These are phyloP conservation scores for Bacidia rubella DNA, from an alignment of 495 filamentous ascomycete species.

Conservation along the genomic window DNA sequence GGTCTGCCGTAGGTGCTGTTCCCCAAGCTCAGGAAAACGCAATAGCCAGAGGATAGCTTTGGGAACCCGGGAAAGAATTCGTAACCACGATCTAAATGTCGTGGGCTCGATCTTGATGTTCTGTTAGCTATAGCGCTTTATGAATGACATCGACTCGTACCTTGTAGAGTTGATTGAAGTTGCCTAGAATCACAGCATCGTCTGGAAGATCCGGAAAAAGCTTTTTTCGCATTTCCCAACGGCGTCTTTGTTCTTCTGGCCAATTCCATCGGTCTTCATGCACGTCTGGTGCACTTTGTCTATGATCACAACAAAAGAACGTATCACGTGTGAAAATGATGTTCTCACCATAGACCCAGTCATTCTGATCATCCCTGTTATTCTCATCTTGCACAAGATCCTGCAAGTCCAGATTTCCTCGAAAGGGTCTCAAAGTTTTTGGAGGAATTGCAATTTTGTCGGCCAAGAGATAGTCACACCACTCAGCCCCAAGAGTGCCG, in stretches of 20 bases:
- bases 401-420: constrained; percentile 57
- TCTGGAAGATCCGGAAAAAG: constrained; percentile 76
- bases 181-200: constrained; percentile 82
- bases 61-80: constrained; percentile 74
- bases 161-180: constrained; percentile 99
- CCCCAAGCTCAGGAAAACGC: constrained; percentile 88
- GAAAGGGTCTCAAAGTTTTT: constrained; percentile 64
- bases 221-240: constrained; percentile 93
- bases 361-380: constrained; percentile 43
- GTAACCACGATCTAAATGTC: constrained; percentile 91
- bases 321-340: constrained; percentile 90
- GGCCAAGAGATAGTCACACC: constrained; percentile 95
- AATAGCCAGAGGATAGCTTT: constrained; percentile 93
- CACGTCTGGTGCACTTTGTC: constrained; percentile 75
- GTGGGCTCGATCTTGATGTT: constrained; percentile 78
- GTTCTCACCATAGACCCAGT: constrained; percentile 96
- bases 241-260: constrained; percentile 69
- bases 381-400: constrained; percentile 59
- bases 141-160: constrained; percentile 34
- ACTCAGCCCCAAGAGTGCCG: constrained; percentile 89
- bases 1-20: constrained; percentile 67
- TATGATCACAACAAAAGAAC: constrained; percentile 98
- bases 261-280: constrained; percentile 51
- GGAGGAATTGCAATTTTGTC: constrained; percentile 77
- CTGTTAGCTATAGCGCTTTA: constrained; percentile 7